These are phyloP conservation scores for Alisma plantagoaquatica DNA, from an alignment of 106 monocot genomes.

Conservation along the genomic window DNA sequence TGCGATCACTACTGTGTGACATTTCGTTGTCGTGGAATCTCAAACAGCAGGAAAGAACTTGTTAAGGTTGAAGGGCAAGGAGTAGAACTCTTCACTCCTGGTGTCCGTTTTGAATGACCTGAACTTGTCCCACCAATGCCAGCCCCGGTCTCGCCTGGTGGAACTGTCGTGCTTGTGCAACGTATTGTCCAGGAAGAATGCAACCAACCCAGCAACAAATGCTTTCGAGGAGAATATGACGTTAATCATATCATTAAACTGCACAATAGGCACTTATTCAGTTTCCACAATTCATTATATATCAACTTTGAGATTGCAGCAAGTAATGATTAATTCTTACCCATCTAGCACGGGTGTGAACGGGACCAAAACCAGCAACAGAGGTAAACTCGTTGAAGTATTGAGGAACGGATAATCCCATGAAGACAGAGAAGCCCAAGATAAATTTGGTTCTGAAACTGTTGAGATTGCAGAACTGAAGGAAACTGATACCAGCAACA, in stretches of 20 bases:
- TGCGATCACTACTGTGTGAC: too few species aligned
- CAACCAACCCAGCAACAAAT: constrained; percentile 51
- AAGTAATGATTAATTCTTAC: constrained; percentile 29
- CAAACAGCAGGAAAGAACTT: constrained; percentile 67
- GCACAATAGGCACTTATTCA: too few species aligned
- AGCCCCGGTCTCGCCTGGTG: constrained; percentile 41
- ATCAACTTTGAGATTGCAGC: too few species aligned
- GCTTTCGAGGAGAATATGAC: constrained; percentile 71
- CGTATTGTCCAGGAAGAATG: constrained; percentile 60
- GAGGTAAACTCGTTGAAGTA: constrained; percentile 98
- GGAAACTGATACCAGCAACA: constrained; percentile 67
- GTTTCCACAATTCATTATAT: too few species aligned
- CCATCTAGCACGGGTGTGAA: constrained; percentile 83
- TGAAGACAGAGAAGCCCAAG: constrained; percentile 74
- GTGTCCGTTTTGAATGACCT: constrained; percentile 49
- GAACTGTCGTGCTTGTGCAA: constrained; percentile 30
- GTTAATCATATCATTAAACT: constrained; percentile 72
- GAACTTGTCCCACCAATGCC: constrained; percentile 70
- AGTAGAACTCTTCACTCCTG: constrained; percentile 66
- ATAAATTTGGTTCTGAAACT: constrained; percentile 93
- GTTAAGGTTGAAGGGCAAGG: constrained; percentile 63
- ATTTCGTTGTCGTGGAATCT: too few species aligned
- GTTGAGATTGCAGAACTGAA: constrained; percentile 96
- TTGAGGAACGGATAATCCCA: constrained; percentile 88
- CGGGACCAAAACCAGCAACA: constrained; percentile 91